These are phyloP conservation scores for Galeopsis tetrahit DNA, from an alignment of 257 asterid species.

Conservation along the genomic window DNA sequence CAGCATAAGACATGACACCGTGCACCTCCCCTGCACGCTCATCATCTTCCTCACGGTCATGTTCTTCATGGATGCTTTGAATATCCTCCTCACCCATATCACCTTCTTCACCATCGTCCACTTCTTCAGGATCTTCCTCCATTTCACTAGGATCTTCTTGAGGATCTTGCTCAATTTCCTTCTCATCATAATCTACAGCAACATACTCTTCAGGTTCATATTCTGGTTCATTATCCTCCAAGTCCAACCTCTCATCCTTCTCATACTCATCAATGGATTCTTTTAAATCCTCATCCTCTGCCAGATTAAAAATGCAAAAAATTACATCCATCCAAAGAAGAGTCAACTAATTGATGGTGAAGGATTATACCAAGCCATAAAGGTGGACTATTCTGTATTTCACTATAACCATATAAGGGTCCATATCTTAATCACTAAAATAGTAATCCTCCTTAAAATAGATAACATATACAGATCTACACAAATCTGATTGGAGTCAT, in stretches of 20 bases:
- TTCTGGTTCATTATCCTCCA: conserved; percentile 97
- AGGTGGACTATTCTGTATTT: conserved; percentile 13
- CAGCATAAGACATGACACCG: conserved; percentile 64
- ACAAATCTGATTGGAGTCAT: too few relatives aligned
- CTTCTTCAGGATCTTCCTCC: conserved; percentile 76
- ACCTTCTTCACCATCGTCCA: conserved; percentile 61
- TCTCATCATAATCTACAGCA: conserved; percentile 85
- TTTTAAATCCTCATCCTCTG: conserved; percentile 67
- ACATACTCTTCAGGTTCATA: conserved; percentile 91
- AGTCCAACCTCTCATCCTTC: conserved; percentile 82
- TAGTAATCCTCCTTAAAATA: conserved; percentile 15
- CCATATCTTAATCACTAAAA: neutral
- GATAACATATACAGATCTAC: neutral
- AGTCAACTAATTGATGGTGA: conserved; percentile 35
- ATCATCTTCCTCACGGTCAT: conserved; percentile 72
- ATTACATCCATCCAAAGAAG: conserved; percentile 39
- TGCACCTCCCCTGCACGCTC: conserved; percentile 60
- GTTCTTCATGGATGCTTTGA: conserved; percentile 66
- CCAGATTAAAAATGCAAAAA: conserved; percentile 42
- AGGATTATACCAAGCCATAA: conserved; percentile 13
- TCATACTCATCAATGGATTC: conserved; percentile 81
- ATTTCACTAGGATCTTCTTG: conserved; percentile 61
- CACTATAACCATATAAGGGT: conserved; percentile 13
- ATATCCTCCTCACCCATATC: conserved; percentile 67
- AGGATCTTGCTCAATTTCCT: conserved; percentile 76